Base-by-base conservation (phyloP, 108 stramenopile species). In the Tribonema minus region DNA sequence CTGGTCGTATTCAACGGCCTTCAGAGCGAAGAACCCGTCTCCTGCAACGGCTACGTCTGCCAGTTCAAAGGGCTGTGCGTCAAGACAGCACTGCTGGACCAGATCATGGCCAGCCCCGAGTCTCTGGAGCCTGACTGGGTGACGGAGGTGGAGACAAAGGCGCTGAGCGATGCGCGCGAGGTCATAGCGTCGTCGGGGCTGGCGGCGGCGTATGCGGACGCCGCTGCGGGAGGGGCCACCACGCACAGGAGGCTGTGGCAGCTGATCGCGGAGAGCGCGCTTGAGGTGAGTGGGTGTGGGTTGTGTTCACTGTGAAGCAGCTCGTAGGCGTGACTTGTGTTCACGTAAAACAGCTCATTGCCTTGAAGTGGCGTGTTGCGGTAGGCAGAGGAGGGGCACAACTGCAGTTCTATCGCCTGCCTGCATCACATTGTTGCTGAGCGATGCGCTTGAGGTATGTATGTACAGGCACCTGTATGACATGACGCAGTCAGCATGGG, bases 21-120 rank as follows among this genome's bases (percentile, higher is more conserved):
- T 12, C 76, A 66, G 36, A 63, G 70, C 4, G 88, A 88, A 46
- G 89, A 88, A 46, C 89, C 89, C 31, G 65, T 84, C 27, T 54
- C 67, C 31, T 82, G 77, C 72, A 74, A 70, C 35, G 88, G 82
- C 5, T 87, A 87, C 64, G 37, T 88, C 29, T 62, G 58, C 37
- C 38, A 41, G 2, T 72, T 87, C 61, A 31, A 58, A 41, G 83
- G 85, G 37, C 41, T 88, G 6, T 33, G 78, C 60, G 82, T 87
- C 28, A 63, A 65, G 39, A 64, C 61, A 4, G 85, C 83, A 2
- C 20, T 83, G 68, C 61, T 88, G 26, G 89, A 88, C 58, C 84
- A 65, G 5, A 39, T 89, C 28, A 70, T 88, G 68, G 64, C 68
- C 9, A 67, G 62, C 5, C 86, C 88, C 0, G 72, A 83, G 25